Evolutionary conservation across 208 protist species (phyloP), one percentile per base, ranked within the genome.

Genomic region (Porcisia deanei): DNA sequence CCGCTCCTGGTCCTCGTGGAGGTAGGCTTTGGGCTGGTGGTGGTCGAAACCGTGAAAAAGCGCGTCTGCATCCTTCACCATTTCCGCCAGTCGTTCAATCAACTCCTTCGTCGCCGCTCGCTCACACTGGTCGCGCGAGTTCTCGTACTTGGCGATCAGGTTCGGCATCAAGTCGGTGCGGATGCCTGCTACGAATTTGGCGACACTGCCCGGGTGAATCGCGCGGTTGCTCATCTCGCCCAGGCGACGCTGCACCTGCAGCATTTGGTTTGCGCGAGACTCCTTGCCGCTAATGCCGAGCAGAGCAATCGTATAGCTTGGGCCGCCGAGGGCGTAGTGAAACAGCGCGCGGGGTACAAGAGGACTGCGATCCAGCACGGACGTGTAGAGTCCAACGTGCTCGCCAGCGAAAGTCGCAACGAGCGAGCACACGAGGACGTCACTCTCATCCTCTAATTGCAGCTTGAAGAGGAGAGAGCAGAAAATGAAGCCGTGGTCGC

Each of bases 301-400:
- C 57, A 95, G 70, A 2, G 91, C 89, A 34, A 95, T 79, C 2
- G 91, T 95, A 76, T 85, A 95, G 81, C 91, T 93, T n/a, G 91
- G 91, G 14, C 91, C 91, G 57, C 91, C 88, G 20, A 95, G 82
- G 10, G 91, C 91, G 78, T 95, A 94, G 83, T 95, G 91, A 67
- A 90, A 94, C 39, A 95, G 71, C 7, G 91, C 88, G 16, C 85
- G 88, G 54, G 91, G 89, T 67, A 93, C 85, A 18, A 91, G 85
- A 18, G 84, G 86, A 74, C 83, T 92, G 37, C 82, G 71, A 45
- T 94, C 89, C 16, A 95, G 82, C 16, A 94, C 89, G 54, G 85
- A 77, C 0, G 71, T 84, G 80, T 95, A 95, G 71, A 92, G 76
- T 6, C 88, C 89, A 14, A 90, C 85, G 76, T 95, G 91, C 74